A percentile compares a stretch with the other conserved stretches of the same genome.
Evolutionary conservation across 192 early-diverging fungal genomes (phyloP).

Genomic region (Rhizophagus prolifer): DNA sequence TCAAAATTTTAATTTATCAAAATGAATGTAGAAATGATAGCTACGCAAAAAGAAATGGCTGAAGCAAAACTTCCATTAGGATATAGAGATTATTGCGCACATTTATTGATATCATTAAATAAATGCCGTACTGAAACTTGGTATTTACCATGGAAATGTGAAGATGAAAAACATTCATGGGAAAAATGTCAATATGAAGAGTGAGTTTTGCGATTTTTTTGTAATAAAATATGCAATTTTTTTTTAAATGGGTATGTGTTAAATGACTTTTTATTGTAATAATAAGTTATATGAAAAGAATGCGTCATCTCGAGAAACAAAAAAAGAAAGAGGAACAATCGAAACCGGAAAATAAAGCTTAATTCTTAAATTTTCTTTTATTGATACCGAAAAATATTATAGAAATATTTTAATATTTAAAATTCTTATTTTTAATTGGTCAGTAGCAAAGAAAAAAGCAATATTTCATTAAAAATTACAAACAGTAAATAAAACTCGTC

Average conservation of each 20-base stretch:
- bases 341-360: not conserved
- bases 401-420: no score
- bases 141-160: conserved; percentile 94
- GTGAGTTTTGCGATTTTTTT: conserved; percentile 39
- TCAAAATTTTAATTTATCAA: not conserved
- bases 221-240: not conserved
- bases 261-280: not conserved
- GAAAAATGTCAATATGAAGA: conserved; percentile 98
- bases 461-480: no score
- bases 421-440: no score
- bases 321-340: conserved; percentile 5
- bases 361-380: not conserved
- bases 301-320: not conserved
- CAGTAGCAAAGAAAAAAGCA: no score
- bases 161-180: conserved; percentile 81
- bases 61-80: conserved; percentile 80
- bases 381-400: no score
- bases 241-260: not conserved
- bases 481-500: conserved; percentile 19
- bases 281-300: conserved; percentile 13
- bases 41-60: conserved; percentile 82
- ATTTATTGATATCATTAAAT: conserved; percentile 88
- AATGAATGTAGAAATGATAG: conserved; percentile 68
- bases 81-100: conserved; percentile 93
- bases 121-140: conserved; percentile 82